A percentile compares a stretch with the other conserved stretches of the same genome.
Evolutionary conservation across 2,329 filamentous ascomycete genomes (phyloP).

Genomic region (Ascomycota sp.): DNA sequence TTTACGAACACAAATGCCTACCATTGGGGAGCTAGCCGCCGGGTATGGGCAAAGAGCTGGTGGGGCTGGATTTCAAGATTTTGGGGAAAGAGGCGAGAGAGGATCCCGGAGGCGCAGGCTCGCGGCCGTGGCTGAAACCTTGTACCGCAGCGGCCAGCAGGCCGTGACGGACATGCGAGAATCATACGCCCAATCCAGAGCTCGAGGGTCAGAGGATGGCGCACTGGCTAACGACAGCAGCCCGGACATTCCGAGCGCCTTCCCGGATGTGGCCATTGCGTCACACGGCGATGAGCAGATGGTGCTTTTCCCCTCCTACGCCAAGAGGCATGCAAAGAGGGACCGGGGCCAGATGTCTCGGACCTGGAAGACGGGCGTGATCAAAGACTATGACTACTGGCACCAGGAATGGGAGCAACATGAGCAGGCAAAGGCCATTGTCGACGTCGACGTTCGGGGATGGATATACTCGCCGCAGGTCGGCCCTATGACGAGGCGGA

Average conservation of each 20-base stretch:
- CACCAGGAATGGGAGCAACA: conserved; percentile 54
- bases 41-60: conserved; percentile 10
- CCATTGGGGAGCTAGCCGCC: conserved; percentile 5
- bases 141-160: conserved; percentile 32
- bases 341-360: conserved; percentile 11
- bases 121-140: conserved; percentile 35
- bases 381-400: conserved; percentile 52
- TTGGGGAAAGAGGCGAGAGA: conserved; percentile 24
- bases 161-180: conserved; percentile 37
- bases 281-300: conserved; percentile 71
- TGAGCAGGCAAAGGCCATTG: conserved; percentile 63
- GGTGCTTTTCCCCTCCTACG: conserved; percentile 87
- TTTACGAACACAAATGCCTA: conserved; percentile 11
- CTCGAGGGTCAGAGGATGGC: conserved; percentile 10
- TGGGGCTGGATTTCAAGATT: conserved; percentile 7
- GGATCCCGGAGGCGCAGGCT: conserved; percentile 60
- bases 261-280: conserved; percentile 65
- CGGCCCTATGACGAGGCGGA: conserved; percentile 68
- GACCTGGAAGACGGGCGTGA: conserved; percentile 10
- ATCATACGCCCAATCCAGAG: conserved; percentile 32
- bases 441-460: conserved; percentile 84
- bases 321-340: conserved; percentile 42
- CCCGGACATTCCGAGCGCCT: conserved; percentile 44
- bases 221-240: conserved; percentile 9
- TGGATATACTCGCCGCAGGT: conserved; percentile 82